A percentile compares a stretch with the other conserved stretches of the same genome.
Conservation (phyloP, 2,329 filamentous ascomycete species). For the Fusarium beomiforme region DNA sequence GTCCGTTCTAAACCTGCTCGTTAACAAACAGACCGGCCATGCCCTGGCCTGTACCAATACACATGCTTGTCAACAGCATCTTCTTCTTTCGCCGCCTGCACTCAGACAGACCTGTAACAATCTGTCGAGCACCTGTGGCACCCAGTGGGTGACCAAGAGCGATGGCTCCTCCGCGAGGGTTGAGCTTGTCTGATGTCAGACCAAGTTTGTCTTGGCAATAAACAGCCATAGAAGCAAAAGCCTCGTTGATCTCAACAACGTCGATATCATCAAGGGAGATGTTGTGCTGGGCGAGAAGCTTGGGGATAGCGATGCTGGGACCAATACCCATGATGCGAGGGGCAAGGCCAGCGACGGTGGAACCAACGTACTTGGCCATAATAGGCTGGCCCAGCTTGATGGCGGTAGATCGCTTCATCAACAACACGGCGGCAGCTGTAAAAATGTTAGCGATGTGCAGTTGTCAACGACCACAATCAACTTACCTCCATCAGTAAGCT, state of each 20-base stretch:
- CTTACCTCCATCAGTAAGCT: constrained; percentile 89
- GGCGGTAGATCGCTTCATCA: constrained; percentile 95
- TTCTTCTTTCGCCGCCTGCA: constrained; percentile 86
- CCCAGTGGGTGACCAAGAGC: constrained; percentile 86
- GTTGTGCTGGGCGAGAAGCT: constrained; percentile 84
- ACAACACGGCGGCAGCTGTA: constrained; percentile 80
- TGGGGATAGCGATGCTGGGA: constrained; percentile 77
- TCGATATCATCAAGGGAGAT: constrained; percentile 85
- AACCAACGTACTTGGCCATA: constrained; percentile 92
- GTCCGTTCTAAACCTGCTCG: constrained; percentile 53
- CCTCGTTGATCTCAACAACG: constrained; percentile 94
- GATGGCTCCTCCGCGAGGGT: constrained; percentile 83
- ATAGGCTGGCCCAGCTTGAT: constrained; percentile 89
- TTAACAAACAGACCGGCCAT: constrained; percentile 75
- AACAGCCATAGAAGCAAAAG: constrained; percentile 96
- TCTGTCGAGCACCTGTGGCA: constrained; percentile 79
- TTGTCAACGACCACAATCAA: neutral
- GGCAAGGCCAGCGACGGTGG: constrained; percentile 88
- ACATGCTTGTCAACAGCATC: constrained; percentile 93
- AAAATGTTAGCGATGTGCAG: constrained; percentile 14
- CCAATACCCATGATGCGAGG: constrained; percentile 98
- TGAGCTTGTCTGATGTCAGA: constrained; percentile 80
- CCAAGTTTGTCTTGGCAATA: constrained; percentile 83
- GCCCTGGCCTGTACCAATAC: constrained; percentile 74
- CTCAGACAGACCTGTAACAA: constrained; percentile 91